Conservation (phyloP, 306 rosid genomes). For the Heteromeles arbutifolia region DNA sequence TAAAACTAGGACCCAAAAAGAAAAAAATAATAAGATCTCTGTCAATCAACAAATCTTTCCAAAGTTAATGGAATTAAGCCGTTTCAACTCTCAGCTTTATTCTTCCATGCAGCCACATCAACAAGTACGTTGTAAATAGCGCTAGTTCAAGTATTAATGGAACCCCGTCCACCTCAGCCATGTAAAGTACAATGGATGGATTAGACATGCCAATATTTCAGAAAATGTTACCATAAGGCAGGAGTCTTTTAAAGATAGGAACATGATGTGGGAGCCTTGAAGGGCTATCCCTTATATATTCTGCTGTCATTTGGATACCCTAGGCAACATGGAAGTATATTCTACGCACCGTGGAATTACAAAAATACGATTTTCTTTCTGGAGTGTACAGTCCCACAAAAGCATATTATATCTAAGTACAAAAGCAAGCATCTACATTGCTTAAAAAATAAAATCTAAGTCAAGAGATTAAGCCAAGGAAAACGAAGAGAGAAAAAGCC, state of each 20-base stretch:
- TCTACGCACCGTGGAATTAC: not conserved
- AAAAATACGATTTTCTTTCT: not conserved
- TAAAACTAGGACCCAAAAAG: not conserved
- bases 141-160: not conserved
- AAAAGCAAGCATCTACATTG: not conserved
- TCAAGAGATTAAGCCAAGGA: not conserved
- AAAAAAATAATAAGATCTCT: not conserved
- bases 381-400: not conserved
- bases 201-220: not conserved
- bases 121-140: not conserved
- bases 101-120: not conserved
- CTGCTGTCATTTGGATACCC: not conserved
- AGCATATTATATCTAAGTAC: not conserved
- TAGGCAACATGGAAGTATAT: not conserved
- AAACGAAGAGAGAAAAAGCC: not conserved
- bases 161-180: not conserved
- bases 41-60: not conserved
- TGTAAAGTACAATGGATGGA: not conserved
- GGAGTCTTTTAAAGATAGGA: not conserved
- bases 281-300: not conserved
- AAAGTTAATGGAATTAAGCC: not conserved
- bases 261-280: not conserved
- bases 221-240: not conserved
- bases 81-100: not conserved
- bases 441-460: no score